Evolutionary conservation across 2,329 filamentous ascomycete species (phyloP).

Genomic region (Elsinoe necatrix): DNA sequence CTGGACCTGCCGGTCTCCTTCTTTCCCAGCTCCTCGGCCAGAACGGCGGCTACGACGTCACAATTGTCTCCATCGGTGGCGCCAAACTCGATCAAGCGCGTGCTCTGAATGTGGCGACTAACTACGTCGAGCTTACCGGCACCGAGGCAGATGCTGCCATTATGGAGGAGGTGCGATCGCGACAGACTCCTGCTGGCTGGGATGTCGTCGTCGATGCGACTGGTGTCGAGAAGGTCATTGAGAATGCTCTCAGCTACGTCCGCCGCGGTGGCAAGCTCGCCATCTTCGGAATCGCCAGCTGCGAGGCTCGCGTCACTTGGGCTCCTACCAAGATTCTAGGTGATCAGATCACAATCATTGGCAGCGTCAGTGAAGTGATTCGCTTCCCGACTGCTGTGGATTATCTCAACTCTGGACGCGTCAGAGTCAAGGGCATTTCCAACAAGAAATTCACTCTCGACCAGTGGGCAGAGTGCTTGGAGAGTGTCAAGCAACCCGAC

Average conservation of each 20-base stretch:
- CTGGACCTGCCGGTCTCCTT: slow-evolving; percentile 57
- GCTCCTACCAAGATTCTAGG: slow-evolving; percentile 61
- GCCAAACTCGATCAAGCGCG: slow-evolving; percentile 62
- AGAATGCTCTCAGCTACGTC: slow-evolving; percentile 63
- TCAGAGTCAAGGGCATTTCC: slow-evolving; percentile 59
- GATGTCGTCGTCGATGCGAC: slow-evolving; percentile 66
- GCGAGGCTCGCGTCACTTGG: slow-evolving; percentile 55
- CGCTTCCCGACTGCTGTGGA: slow-evolving; percentile 26
- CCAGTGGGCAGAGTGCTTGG: slow-evolving; percentile 61
- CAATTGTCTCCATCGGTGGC: slow-evolving; percentile 33
- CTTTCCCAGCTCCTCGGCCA: slow-evolving; percentile 55
- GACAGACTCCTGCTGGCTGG: slow-evolving; percentile 60
- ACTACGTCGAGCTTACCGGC: slow-evolving; percentile 40
- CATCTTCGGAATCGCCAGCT: slow-evolving; percentile 63
- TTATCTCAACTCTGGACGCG: slow-evolving; percentile 49
- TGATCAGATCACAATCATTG: slow-evolving; percentile 63
- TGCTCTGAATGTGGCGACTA: slow-evolving; percentile 39
- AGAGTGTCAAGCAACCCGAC: slow-evolving; percentile 62
- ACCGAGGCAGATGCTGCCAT: slow-evolving; percentile 46
- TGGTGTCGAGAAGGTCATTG: slow-evolving; percentile 59
- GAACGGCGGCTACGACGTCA: slow-evolving; percentile 59
- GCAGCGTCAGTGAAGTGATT: slow-evolving; percentile 62
- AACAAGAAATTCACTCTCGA: slow-evolving; percentile 68
- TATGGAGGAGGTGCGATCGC: slow-evolving; percentile 52
- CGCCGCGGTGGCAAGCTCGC: slow-evolving; percentile 63